These are phyloP conservation scores for Fusarium burgessii DNA, from an alignment of 2,329 filamentous ascomycete genomes.

Conservation along the genomic window DNA sequence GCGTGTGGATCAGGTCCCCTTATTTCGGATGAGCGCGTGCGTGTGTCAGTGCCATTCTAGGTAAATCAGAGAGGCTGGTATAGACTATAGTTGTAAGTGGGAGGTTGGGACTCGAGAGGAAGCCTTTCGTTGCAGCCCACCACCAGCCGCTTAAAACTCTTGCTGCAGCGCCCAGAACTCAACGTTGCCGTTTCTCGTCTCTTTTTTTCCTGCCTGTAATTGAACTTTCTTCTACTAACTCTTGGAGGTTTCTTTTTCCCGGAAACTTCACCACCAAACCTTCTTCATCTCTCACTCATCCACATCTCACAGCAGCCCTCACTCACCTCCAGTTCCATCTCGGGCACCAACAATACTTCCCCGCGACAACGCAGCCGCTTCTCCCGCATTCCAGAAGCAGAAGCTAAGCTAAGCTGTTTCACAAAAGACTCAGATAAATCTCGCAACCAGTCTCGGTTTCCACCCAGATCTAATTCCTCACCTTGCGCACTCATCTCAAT, in stretches of 20 bases:
- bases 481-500: conserved; percentile 15
- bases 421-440: conserved; percentile 28
- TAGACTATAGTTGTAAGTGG: conserved; percentile 46
- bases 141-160: conserved; percentile 50
- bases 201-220: conserved; percentile 23
- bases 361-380: conserved; percentile 24
- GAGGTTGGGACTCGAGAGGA: conserved; percentile 51
- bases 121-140: conserved; percentile 39
- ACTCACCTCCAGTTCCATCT: conserved; percentile 27
- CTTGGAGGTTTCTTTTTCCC: conserved; percentile 5
- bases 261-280: background rate
- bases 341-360: conserved; percentile 31
- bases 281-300: conserved; percentile 15
- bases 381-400: conserved; percentile 25
- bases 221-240: background rate
- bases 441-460: conserved; percentile 19
- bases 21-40: conserved; percentile 20
- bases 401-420: conserved; percentile 19
- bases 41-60: conserved; percentile 32
- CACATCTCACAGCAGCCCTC: conserved; percentile 26
- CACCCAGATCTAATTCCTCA: conserved; percentile 4
- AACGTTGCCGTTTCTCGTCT: conserved; percentile 33
- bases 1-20: conserved; percentile 42
- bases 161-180: conserved; percentile 48
- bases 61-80: conserved; percentile 49